Evolutionary conservation across 1,139 yeast genomes (phyloP).

Genomic region (Debaryomyces sp.): DNA sequence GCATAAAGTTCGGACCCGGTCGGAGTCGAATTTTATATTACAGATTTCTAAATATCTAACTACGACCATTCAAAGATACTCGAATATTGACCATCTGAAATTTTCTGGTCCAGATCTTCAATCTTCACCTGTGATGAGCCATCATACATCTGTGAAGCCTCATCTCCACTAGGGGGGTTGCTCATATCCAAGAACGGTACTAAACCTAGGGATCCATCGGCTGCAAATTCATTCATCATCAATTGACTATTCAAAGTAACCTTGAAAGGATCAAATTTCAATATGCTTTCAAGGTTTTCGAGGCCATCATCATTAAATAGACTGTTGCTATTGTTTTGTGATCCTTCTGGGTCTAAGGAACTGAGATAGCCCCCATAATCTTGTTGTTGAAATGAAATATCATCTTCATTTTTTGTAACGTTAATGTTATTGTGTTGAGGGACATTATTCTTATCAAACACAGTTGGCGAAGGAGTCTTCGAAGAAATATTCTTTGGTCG

Average conservation of each 20-base stretch:
- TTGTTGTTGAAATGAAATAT: background rate
- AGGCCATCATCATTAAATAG: slow-evolving; percentile 12
- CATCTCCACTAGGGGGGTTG: slow-evolving; percentile 1
- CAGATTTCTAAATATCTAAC: background rate
- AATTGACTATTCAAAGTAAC: slow-evolving; percentile 37
- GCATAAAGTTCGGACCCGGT: background rate
- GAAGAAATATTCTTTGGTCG: background rate
- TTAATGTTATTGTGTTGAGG: background rate
- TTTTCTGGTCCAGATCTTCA: background rate
- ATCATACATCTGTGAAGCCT: background rate
- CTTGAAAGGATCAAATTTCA: slow-evolving; percentile 47
- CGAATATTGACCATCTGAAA: background rate
- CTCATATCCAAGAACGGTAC: slow-evolving; percentile 53
- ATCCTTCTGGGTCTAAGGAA: slow-evolving; percentile 9
- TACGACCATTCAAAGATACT: slow-evolving; percentile 5
- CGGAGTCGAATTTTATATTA: background rate
- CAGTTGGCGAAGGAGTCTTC: background rate
- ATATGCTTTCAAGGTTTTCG: slow-evolving; percentile 29
- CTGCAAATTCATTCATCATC: slow-evolving; percentile 58
- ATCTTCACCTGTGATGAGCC: background rate
- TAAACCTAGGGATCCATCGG: slow-evolving; percentile 68
- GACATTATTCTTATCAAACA: background rate
- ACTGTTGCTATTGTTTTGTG: background rate
- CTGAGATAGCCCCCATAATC: background rate
- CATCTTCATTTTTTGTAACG: background rate